phyloP scores from a whole-genome alignment of 192 early-diverging fungal species.

The Rhizophagus sp. region DNA sequence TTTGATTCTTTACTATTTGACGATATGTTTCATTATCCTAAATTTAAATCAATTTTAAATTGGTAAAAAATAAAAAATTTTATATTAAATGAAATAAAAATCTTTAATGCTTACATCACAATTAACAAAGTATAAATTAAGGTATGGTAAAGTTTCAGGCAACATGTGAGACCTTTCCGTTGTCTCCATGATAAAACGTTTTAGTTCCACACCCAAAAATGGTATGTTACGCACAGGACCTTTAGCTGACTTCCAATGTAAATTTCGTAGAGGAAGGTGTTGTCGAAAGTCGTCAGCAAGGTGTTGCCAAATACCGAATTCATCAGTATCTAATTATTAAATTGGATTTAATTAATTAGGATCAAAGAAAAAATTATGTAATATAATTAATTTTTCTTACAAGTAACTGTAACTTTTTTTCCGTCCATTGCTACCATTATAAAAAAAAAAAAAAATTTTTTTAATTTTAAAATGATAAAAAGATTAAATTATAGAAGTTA shows the following conservation, averaged over 20 bases:
- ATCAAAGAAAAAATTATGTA: not conserved
- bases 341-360: not conserved
- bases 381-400: slow-evolving; percentile 29
- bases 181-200: slow-evolving; percentile 47
- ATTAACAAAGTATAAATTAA: slow-evolving; percentile 80
- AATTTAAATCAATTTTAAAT: not conserved
- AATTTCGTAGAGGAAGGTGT: slow-evolving; percentile 78
- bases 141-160: slow-evolving; percentile 53
- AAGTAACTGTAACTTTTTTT: slow-evolving; percentile 46
- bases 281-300: slow-evolving; percentile 64
- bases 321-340: slow-evolving; percentile 48
- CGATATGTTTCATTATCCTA: slow-evolving; percentile 83
- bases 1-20: slow-evolving; percentile 59
- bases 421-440: slow-evolving; percentile 21
- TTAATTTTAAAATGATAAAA: no score
- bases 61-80: not conserved
- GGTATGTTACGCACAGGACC: slow-evolving; percentile 62
- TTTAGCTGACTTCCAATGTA: slow-evolving; percentile 74
- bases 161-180: slow-evolving; percentile 40
- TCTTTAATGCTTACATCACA: slow-evolving; percentile 62
- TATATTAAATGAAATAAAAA: not conserved
- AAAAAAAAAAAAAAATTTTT: not conserved
- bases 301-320: slow-evolving; percentile 62
- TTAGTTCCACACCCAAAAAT: slow-evolving; percentile 60
- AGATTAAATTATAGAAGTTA: no score